Percentiles rank a stretch among this genome's conserved stretches.
Conservation (phyloP, 2,329 filamentous ascomycete genomes). For the Dactylellina cionopaga region DNA sequence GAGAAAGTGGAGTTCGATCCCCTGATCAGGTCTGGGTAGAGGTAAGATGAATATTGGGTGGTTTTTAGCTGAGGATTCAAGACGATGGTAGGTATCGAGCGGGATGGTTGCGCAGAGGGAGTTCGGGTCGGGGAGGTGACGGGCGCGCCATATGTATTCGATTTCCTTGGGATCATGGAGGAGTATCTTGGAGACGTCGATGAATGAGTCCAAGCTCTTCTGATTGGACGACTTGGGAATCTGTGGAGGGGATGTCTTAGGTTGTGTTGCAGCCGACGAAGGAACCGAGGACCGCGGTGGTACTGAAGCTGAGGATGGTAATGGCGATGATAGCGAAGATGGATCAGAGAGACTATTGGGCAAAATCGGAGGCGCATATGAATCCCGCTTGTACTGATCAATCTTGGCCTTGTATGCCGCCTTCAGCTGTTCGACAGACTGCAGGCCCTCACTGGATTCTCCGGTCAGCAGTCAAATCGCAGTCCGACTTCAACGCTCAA, state of each 20-base stretch:
- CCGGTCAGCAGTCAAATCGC: slow-evolving; percentile 8
- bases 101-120: slow-evolving; percentile 88
- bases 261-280: slow-evolving; percentile 53
- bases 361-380: slow-evolving; percentile 66
- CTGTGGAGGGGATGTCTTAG: slow-evolving; percentile 59
- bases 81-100: slow-evolving; percentile 74
- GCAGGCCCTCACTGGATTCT: slow-evolving; percentile 67
- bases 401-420: slow-evolving; percentile 88
- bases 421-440: slow-evolving; percentile 78
- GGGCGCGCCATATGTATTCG: slow-evolving; percentile 86
- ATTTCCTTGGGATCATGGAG: slow-evolving; percentile 78
- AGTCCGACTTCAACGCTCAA: background rate
- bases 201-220: slow-evolving; percentile 73
- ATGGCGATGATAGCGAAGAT: slow-evolving; percentile 55
- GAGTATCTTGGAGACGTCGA: slow-evolving; percentile 82
- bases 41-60: slow-evolving; percentile 93
- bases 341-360: slow-evolving; percentile 51
- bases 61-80: slow-evolving; percentile 75
- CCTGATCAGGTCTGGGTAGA: slow-evolving; percentile 73
- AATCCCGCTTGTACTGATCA: slow-evolving; percentile 73
- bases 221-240: slow-evolving; percentile 60
- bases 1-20: slow-evolving; percentile 93
- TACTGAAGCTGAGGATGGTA: slow-evolving; percentile 51
- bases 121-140: slow-evolving; percentile 76
- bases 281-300: slow-evolving; percentile 57